Evolutionary conservation across 768 basidiomycete genomes (phyloP), one percentile per base, ranked within the genome.

Genomic region (Kwoniella dendrophila): DNA sequence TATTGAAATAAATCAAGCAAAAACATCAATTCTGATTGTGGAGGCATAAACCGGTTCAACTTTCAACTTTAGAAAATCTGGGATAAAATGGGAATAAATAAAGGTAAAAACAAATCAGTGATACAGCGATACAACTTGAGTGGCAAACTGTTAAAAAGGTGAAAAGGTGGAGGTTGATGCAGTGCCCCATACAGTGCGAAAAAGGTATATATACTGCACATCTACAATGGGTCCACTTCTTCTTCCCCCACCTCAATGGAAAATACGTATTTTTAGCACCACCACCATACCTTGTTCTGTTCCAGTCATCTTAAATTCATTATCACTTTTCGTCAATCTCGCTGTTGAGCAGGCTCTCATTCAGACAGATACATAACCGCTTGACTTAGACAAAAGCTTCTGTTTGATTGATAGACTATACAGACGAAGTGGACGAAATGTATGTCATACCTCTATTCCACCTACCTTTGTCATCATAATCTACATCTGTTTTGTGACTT

Each of bases 81-180:
- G 64, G 64, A 66, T 58, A 56, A 66, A 66, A 58, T 4, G 38
- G 26, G 45, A 36, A 40, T 32, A 59, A 58, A 59, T 27, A 52
- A 14, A 18, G 1, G 5, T 3, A 57, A 51, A 57, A 50, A 50
- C 20, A 33, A 59, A 59, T 40, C 26, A 41, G 5, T 43, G 51
- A 57, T 33, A 10, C 32, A 27, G 32, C 22, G 38, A 29, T n/a
- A n/a, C n/a, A n/a, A n/a, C n/a, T 26, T 11, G 11, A 20, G 41
- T 43, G 41, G 41, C 41, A 43, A 43, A 14, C 12, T 20, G 41
- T 43, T 24, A 44, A 44, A 0, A 3, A 22, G 1, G 43, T 44
- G 8, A 33, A 11, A 2, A 34, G 34, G 49, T 51, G 49, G 49
- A 51, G 49, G 49, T 51, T 16, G 30, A 11, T 27, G 4, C 26